phyloP scores from a whole-genome alignment of 164 flowering plant species.

The Piper betle region DNA sequence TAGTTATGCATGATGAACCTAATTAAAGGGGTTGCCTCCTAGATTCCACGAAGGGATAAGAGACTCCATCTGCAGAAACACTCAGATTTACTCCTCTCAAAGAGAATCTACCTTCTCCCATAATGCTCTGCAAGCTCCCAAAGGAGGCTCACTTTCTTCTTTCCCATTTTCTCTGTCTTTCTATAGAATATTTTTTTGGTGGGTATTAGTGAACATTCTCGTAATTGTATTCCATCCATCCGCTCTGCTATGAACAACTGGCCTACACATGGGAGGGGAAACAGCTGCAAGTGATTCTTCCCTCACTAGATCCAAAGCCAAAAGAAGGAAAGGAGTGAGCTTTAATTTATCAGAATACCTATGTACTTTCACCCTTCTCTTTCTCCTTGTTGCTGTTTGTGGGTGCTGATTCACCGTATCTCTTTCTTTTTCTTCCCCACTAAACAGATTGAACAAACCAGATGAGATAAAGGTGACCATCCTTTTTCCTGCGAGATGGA shows the following conservation, averaged over 20 bases:
- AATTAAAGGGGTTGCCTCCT: conserved; percentile 14
- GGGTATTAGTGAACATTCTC: conserved; percentile 10
- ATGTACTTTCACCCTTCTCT: neutral
- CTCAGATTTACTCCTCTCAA: conserved; percentile 1
- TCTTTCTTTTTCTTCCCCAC: conserved; percentile 13
- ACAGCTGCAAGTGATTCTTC: conserved; percentile 3
- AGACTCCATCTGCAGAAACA: conserved; percentile 3
- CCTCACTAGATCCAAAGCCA: conserved; percentile 4
- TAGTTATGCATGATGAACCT: neutral
- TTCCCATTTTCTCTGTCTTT: conserved; percentile 4
- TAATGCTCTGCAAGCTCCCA: conserved; percentile 10
- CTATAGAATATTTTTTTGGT: conserved; percentile 3
- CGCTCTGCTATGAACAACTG: conserved; percentile 25
- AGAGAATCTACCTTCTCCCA: conserved; percentile 10
- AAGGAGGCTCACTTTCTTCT: conserved; percentile 12
- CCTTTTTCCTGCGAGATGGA: conserved; percentile 9
- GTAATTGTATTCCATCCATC: neutral
- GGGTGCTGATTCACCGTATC: conserved; percentile 2
- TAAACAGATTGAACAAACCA: neutral
- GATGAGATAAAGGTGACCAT: conserved; percentile 12
- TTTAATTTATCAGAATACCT: conserved; percentile 2
- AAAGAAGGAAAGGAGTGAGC: neutral
- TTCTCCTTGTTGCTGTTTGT: neutral
- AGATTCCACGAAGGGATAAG: conserved; percentile 21
- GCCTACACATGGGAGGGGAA: conserved; percentile 34